Evolutionary conservation across 371 early-diverging fungal genomes (phyloP).

Genomic region (Mortierella sp.): DNA sequence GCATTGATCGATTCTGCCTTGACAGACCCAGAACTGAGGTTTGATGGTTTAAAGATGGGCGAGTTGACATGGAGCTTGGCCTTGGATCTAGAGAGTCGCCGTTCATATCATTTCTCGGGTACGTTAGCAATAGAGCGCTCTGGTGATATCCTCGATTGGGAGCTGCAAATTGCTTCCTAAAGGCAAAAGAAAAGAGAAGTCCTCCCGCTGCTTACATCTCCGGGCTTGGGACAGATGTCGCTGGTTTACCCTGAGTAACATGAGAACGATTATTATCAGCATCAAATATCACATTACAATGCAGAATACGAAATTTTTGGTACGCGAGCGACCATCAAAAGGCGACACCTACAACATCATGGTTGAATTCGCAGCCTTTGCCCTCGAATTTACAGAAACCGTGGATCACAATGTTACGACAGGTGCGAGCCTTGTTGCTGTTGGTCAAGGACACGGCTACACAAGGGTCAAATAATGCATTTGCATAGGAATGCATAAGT

Average conservation of each 20-base stretch:
- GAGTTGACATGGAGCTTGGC: constrained; percentile 72
- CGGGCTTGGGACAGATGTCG: constrained; percentile 58
- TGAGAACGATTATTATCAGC: not conserved
- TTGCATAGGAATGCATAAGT: not conserved
- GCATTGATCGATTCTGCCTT: constrained; percentile 71
- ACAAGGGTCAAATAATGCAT: not conserved
- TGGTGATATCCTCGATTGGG: too few species aligned
- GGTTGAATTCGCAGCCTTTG: constrained; percentile 89
- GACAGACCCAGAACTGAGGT: constrained; percentile 58
- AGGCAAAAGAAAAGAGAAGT: not conserved
- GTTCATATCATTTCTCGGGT: not conserved
- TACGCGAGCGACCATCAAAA: not conserved
- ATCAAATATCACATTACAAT: too few species aligned
- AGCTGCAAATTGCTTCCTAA: too few species aligned
- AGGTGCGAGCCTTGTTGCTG: constrained; percentile 66
- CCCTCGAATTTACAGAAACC: constrained; percentile 89
- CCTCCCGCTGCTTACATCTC: constrained; percentile 61
- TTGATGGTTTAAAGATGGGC: constrained; percentile 67
- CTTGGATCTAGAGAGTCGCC: constrained; percentile 46
- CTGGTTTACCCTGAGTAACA: constrained; percentile 30
- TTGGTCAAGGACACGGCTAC: constrained; percentile 52
- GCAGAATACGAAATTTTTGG: too few species aligned
- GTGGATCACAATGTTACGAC: constrained; percentile 86
- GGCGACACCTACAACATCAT: constrained; percentile 67
- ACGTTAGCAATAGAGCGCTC: too few species aligned